Conservation (phyloP, 1,284 basidiomycete species). For the Bjerkandera adusta region DNA sequence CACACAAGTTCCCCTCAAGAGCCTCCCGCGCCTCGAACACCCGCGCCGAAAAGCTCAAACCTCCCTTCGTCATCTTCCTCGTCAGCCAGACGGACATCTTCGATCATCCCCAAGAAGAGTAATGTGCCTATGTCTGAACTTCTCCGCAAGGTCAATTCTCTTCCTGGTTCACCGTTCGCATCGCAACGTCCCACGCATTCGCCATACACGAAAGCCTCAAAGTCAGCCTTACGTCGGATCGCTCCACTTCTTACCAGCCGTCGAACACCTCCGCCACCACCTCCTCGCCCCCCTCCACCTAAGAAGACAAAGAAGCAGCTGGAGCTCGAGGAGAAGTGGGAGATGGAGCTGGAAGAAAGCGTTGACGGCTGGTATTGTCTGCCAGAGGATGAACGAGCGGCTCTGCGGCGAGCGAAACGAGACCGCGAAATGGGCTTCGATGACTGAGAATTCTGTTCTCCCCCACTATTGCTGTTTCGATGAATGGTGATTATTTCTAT, state of each 20-base stretch:
- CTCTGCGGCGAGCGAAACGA: slow-evolving; percentile 56
- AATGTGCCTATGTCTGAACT: slow-evolving; percentile 69
- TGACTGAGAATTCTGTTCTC: slow-evolving; percentile 14
- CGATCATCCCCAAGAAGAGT: slow-evolving; percentile 27
- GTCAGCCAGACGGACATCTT: slow-evolving; percentile 22
- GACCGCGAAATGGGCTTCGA: slow-evolving; percentile 57
- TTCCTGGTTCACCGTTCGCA: slow-evolving; percentile 58
- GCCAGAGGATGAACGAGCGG: slow-evolving; percentile 60
- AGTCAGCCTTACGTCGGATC: slow-evolving; percentile 57
- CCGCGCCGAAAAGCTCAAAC: not conserved
- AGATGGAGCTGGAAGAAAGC: slow-evolving; percentile 70
- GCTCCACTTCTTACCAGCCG: slow-evolving; percentile 73
- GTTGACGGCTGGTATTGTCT: slow-evolving; percentile 72
- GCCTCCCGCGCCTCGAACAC: not conserved
- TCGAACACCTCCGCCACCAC: slow-evolving; percentile 65
- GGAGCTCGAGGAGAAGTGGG: slow-evolving; percentile 72
- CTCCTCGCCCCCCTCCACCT: slow-evolving; percentile 58
- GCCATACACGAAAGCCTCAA: slow-evolving; percentile 63
- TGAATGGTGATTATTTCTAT: slow-evolving; percentile 7
- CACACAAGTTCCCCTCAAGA: not conserved
- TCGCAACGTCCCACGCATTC: slow-evolving; percentile 50
- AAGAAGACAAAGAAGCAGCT: slow-evolving; percentile 78
- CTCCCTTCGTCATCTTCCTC: slow-evolving; percentile 16
- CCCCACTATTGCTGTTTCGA: not conserved
- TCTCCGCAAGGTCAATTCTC: slow-evolving; percentile 65